A percentile compares a stretch with the other conserved stretches of the same genome.
Evolutionary conservation across 2,329 filamentous ascomycete genomes (phyloP).

Genomic region (Fusarium stilboides): DNA sequence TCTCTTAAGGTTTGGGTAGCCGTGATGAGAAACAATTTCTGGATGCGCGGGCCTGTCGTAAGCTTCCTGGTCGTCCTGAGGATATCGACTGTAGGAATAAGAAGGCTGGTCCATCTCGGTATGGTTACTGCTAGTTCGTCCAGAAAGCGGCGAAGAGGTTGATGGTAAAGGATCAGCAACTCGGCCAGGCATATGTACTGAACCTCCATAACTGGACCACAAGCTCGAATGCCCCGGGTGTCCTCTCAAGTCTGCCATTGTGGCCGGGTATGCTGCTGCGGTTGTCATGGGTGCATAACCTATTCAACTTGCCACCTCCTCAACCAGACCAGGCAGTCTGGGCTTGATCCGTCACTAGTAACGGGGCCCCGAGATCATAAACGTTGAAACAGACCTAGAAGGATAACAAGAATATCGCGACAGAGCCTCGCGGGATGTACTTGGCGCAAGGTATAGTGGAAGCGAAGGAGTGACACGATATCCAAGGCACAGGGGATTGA

Average conservation of each 20-base stretch:
- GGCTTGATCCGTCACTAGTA: constrained; percentile 47
- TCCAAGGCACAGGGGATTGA: constrained; percentile 43
- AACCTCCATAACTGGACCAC: constrained; percentile 71
- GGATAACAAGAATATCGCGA: constrained; percentile 19
- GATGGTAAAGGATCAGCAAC: constrained; percentile 65
- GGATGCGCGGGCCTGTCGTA: constrained; percentile 69
- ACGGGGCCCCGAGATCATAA: constrained; percentile 44
- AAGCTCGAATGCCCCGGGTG: constrained; percentile 71
- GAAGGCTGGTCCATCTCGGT: constrained; percentile 64
- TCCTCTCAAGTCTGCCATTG: constrained; percentile 75
- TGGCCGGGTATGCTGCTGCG: constrained; percentile 72
- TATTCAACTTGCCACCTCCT: constrained; percentile 44
- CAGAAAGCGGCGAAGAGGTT: constrained; percentile 63
- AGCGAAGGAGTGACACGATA: constrained; percentile 36
- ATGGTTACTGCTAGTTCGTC: constrained; percentile 66
- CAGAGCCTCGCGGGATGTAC: constrained; percentile 27
- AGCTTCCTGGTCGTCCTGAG: constrained; percentile 68
- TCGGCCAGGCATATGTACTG: constrained; percentile 68
- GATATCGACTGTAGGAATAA: constrained; percentile 69
- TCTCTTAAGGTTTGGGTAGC: constrained; percentile 70
- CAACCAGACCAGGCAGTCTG: constrained; percentile 44
- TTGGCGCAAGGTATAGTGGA: constrained; percentile 35
- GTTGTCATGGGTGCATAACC: constrained; percentile 73
- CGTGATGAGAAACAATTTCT: constrained; percentile 65
- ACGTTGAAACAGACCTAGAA: constrained; percentile 29